Percentiles rank a stretch among this genome's conserved stretches.
These are phyloP conservation scores for Articulospora tetracladia DNA, from an alignment of 495 filamentous ascomycete genomes.

Conservation along the genomic window DNA sequence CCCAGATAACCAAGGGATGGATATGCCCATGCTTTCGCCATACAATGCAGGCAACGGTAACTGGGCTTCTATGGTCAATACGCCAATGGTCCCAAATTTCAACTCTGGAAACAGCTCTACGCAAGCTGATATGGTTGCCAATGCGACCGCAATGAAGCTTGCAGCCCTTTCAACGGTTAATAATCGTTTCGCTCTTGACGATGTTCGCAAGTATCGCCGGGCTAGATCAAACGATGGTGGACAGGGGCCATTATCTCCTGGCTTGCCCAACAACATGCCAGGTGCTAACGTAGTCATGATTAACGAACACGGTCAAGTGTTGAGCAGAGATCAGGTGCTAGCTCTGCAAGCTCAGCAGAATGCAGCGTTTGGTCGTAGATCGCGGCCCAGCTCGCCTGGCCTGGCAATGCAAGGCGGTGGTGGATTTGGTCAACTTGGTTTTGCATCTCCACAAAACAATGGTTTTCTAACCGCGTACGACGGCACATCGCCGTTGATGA, in stretches of 20 bases:
- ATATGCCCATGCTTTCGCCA: constrained; percentile 83
- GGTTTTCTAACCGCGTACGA: constrained; percentile 92
- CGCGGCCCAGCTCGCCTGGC: constrained; percentile 89
- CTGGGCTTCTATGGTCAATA: constrained; percentile 99
- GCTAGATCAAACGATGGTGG: constrained; percentile 83
- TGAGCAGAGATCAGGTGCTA: constrained; percentile 80
- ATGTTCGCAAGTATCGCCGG: constrained; percentile 89
- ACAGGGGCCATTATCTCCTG: constrained; percentile 46
- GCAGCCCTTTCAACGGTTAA: constrained; percentile 96
- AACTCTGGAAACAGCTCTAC: constrained; percentile 48
- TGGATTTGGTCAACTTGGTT: constrained; percentile 62
- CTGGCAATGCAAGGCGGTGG: constrained; percentile 71
- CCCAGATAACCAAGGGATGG: constrained; percentile 58
- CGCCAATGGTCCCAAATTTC: constrained; percentile 90
- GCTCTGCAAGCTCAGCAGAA: constrained; percentile 80
- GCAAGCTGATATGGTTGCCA: constrained; percentile 97
- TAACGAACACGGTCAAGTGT: constrained; percentile 84
- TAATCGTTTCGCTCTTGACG: constrained; percentile 94
- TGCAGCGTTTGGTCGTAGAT: constrained; percentile 71
- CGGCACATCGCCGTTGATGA: constrained; percentile 65
- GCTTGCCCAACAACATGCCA: constrained; percentile 48
- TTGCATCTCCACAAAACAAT: constrained; percentile 90
- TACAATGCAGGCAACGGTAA: constrained; percentile 81
- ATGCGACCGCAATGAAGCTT: constrained; percentile 98
- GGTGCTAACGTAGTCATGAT: constrained; percentile 78